These are phyloP conservation scores for Moesziomyces antarcticus DNA, from an alignment of 1,284 basidiomycete species.

Conservation along the genomic window DNA sequence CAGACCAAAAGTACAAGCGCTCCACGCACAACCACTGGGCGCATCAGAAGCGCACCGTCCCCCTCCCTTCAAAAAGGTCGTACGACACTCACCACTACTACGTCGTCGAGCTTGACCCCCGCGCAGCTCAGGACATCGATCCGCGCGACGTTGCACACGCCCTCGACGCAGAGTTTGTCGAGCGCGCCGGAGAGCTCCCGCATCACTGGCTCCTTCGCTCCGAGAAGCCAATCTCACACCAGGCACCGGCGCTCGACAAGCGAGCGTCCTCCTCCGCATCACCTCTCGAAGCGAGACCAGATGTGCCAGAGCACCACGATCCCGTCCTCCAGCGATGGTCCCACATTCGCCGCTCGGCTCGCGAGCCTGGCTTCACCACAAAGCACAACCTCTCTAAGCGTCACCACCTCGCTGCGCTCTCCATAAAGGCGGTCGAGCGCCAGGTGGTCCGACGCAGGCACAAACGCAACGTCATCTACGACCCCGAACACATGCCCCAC, in stretches of 20 bases:
- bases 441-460: constrained; percentile 60
- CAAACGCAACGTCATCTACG: constrained; percentile 65
- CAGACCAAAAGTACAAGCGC: constrained; percentile 17
- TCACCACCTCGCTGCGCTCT: constrained; percentile 37
- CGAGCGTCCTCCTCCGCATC: constrained; percentile 18
- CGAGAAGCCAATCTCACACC: constrained; percentile 47
- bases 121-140: constrained; percentile 69
- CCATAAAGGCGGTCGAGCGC: constrained; percentile 62
- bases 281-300: constrained; percentile 6
- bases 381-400: constrained; percentile 41
- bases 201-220: constrained; percentile 87
- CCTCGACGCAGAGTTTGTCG: constrained; percentile 86
- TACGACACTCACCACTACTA: constrained; percentile 91
- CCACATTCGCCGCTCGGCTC: constrained; percentile 28
- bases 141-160: constrained; percentile 70
- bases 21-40: constrained; percentile 25
- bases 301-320: constrained; percentile 64
- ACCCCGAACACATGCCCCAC: constrained; percentile 58
- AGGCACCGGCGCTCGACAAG: constrained; percentile 6
- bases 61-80: constrained; percentile 59
- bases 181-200: constrained; percentile 83
- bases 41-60: constrained; percentile 39
- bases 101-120: constrained; percentile 80
- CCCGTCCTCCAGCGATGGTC: constrained; percentile 71
- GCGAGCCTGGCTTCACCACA: constrained; percentile 24